Percentiles rank a stretch among this genome's conserved stretches.
Conservation (phyloP, 2,329 filamentous ascomycete species). For the Cytospora leucostoma region DNA sequence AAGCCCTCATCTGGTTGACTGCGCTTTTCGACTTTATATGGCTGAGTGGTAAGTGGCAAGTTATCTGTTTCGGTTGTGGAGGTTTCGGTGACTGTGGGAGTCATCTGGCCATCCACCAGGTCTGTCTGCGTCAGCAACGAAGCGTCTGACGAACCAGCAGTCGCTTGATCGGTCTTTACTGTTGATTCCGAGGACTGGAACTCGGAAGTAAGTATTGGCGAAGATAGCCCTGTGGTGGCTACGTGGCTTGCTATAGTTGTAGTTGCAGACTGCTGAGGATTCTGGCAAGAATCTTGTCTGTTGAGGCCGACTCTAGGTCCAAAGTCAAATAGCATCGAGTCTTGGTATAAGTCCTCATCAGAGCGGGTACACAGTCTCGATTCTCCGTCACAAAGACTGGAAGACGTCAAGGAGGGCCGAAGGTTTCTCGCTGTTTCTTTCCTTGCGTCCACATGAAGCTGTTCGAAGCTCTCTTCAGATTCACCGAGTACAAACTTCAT, state of each 20-base stretch:
- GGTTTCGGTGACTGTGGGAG: not conserved
- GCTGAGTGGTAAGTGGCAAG: not conserved
- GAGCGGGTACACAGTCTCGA: conserved; percentile 8
- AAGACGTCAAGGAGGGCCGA: conserved; percentile 25
- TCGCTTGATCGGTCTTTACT: conserved; percentile 15
- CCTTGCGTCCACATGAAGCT: conserved; percentile 30
- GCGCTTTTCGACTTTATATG: not conserved
- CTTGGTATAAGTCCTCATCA: conserved; percentile 26
- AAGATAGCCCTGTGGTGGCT: conserved; percentile 13
- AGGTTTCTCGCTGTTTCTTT: conserved; percentile 29
- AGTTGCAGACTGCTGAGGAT: not conserved
- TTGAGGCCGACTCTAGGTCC: not conserved
- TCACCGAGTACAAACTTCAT: conserved; percentile 34
- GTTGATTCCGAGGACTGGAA: not conserved
- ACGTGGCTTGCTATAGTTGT: conserved; percentile 23
- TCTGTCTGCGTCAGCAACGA: not conserved
- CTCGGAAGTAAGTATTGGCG: conserved; percentile 1
- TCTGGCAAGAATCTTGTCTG: conserved; percentile 1
- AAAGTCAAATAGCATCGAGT: not conserved
- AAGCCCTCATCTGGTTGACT: conserved; percentile 23
- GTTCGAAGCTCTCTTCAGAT: conserved; percentile 21
- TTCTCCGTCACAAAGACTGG: conserved; percentile 1
- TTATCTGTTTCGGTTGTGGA: conserved; percentile 3
- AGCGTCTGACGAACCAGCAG: conserved; percentile 7
- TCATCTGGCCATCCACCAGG: not conserved